Evolutionary conservation across 2,329 filamentous ascomycete genomes (phyloP).

Genomic region (Monosporascus sp.): DNA sequence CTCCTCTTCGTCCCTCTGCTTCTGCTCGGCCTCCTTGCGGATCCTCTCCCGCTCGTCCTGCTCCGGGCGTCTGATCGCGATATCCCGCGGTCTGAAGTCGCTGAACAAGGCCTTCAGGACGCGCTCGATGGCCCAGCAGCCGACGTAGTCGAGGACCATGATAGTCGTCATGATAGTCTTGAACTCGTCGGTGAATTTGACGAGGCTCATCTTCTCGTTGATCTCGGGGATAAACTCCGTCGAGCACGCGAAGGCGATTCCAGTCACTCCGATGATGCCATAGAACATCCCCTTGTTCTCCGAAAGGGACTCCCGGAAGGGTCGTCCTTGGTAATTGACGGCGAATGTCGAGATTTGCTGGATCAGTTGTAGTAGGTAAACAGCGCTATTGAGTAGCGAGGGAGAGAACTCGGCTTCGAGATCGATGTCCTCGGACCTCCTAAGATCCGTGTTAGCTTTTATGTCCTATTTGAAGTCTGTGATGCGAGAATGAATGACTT

Average conservation of each 20-base stretch:
- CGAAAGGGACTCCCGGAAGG: slow-evolving; percentile 91
- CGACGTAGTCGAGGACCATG: slow-evolving; percentile 83
- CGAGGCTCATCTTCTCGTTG: slow-evolving; percentile 87
- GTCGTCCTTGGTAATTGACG: slow-evolving; percentile 98
- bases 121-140: slow-evolving; percentile 85
- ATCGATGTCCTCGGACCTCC: slow-evolving; percentile 60
- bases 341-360: slow-evolving; percentile 99
- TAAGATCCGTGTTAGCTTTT: slow-evolving; percentile 25
- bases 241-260: slow-evolving; percentile 87
- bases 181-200: slow-evolving; percentile 85
- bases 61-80: slow-evolving; percentile 78
- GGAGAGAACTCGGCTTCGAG: slow-evolving; percentile 93
- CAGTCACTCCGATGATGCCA: slow-evolving; percentile 84
- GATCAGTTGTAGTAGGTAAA: slow-evolving; percentile 95
- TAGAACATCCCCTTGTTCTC: slow-evolving; percentile 99
- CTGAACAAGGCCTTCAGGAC: slow-evolving; percentile 79
- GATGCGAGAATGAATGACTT: slow-evolving; percentile 36
- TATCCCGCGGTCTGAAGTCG: slow-evolving; percentile 90
- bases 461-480: background rate
- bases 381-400: slow-evolving; percentile 90
- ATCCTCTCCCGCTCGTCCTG: slow-evolving; percentile 72
- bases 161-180: slow-evolving; percentile 75
- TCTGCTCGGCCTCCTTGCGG: slow-evolving; percentile 57
- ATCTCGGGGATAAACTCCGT: slow-evolving; percentile 94
- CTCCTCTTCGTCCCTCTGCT: slow-evolving; percentile 42